These are phyloP conservation scores for Cercospora sojina DNA, from an alignment of 2,329 filamentous ascomycete species.

Conservation along the genomic window DNA sequence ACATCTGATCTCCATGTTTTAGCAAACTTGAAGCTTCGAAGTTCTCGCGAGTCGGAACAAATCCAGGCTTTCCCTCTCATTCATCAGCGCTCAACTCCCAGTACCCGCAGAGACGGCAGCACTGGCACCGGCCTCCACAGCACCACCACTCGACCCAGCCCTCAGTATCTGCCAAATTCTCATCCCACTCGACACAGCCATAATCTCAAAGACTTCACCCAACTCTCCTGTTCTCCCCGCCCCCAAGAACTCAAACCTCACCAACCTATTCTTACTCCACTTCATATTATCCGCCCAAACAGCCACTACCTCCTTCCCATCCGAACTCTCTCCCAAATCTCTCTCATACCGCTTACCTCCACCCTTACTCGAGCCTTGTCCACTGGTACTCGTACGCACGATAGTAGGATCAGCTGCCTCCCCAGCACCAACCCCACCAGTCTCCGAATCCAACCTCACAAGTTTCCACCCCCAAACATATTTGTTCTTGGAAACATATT, in stretches of 20 bases:
- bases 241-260: slow-evolving; percentile 22
- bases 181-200: slow-evolving; percentile 20
- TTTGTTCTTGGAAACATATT: slow-evolving; percentile 17
- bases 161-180: slow-evolving; percentile 23
- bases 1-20: too few relatives aligned
- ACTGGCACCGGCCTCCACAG: not conserved
- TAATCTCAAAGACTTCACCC: slow-evolving; percentile 22
- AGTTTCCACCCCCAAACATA: slow-evolving; percentile 24
- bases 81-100: not conserved
- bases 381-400: not conserved
- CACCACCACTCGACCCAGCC: slow-evolving; percentile 4
- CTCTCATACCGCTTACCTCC: slow-evolving; percentile 8
- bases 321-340: slow-evolving; percentile 19
- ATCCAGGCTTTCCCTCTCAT: not conserved
- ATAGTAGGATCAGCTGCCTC: not conserved
- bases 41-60: too few relatives aligned
- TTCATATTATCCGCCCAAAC: slow-evolving; percentile 25
- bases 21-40: too few relatives aligned
- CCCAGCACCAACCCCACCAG: not conserved
- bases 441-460: slow-evolving; percentile 18
- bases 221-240: slow-evolving; percentile 18
- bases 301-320: slow-evolving; percentile 26
- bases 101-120: not conserved
- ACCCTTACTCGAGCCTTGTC: not conserved
- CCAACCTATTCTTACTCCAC: slow-evolving; percentile 23